These are phyloP conservation scores for Schrenkiella parvula DNA, from an alignment of 345 rosid species.

Conservation along the genomic window DNA sequence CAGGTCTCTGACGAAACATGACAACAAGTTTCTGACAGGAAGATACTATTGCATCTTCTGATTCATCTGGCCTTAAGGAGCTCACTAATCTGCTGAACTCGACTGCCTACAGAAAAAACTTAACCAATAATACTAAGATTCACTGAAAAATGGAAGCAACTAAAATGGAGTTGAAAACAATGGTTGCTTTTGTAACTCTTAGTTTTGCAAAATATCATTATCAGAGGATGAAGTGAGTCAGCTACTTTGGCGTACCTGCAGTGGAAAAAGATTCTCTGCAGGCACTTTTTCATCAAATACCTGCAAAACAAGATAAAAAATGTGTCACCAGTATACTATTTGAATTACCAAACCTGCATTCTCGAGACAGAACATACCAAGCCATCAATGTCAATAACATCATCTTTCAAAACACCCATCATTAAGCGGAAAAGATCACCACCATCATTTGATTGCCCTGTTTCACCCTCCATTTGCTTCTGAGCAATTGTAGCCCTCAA, in stretches of 20 bases:
- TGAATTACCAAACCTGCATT: not conserved
- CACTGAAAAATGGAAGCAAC: not conserved
- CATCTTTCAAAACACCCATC: conserved; percentile 87
- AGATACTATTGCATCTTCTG: conserved; percentile 89
- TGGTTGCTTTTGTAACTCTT: not conserved
- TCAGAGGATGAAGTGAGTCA: conserved; percentile 16
- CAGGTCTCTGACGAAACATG: conserved; percentile 87
- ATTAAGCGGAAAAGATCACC: conserved; percentile 75
- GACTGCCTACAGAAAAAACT: conserved; percentile 66
- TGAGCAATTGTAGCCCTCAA: conserved; percentile 92
- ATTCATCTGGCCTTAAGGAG: conserved; percentile 68
- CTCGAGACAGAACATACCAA: conserved; percentile 55
- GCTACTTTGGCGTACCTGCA: conserved; percentile 90
- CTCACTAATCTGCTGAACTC: conserved; percentile 87
- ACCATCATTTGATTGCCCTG: conserved; percentile 75
- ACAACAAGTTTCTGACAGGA: conserved; percentile 74
- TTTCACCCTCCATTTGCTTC: conserved; percentile 86
- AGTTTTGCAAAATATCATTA: not conserved
- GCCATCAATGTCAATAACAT: conserved; percentile 90
- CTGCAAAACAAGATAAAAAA: conserved; percentile 40
- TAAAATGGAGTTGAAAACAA: not conserved
- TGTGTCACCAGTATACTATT: not conserved
- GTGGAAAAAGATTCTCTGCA: conserved; percentile 79
- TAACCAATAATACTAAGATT: conserved; percentile 14
- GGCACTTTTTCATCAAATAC: conserved; percentile 84